Evolutionary conservation across 345 rosid species (phyloP), one percentile per base, ranked within the genome.

Genomic region (Gossypium australe): DNA sequence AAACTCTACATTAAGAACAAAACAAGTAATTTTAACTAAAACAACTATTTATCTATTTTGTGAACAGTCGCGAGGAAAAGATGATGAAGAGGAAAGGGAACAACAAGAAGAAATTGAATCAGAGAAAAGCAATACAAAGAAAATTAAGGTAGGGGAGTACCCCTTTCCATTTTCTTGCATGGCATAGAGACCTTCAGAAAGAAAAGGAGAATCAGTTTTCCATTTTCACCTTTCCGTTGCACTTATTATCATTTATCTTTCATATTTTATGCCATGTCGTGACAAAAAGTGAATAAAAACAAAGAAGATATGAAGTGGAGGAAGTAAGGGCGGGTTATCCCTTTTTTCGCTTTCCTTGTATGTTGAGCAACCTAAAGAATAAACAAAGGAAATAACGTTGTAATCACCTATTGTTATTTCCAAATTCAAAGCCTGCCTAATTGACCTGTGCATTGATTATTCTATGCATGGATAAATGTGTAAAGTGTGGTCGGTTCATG

Each of bases 91-190:
- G 29, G 80, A 70, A 18, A 85, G 71, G 73, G 72, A 59, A 59
- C 75, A 75, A 71, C 83, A 80, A 44, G 82, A 75, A n/a, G 86
- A 73, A 76, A 76, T 47, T 14, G 79, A 79, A 4, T 18, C 7
- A 34, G 76, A 83, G 77, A 79, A 84, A 78, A 84, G 72, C 51
- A 62, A 53, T 62, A 57, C 73, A 14, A 89, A 84, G 72, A 55
- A 55, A 55, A n/a, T 55, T 55, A 55, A 55, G 58, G 58, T 18
- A 55, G 24, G 58, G 58, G 10, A 18, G 1, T 55, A 55, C 9
- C 58, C 11, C 24, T 55, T 55, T n/a, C 58, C 9, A 7, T 22
- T n/a, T n/a, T 20, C 27, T 56, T 56, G 25, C 27, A 18, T 18
- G 60, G 22, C 22, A 11, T 56, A 56, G 13, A 56, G 25, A 56